Percentiles rank a stretch among this genome's conserved stretches.
Evolutionary conservation across 2,329 filamentous ascomycete genomes (phyloP).

Genomic region (Xylariaceae sp.): DNA sequence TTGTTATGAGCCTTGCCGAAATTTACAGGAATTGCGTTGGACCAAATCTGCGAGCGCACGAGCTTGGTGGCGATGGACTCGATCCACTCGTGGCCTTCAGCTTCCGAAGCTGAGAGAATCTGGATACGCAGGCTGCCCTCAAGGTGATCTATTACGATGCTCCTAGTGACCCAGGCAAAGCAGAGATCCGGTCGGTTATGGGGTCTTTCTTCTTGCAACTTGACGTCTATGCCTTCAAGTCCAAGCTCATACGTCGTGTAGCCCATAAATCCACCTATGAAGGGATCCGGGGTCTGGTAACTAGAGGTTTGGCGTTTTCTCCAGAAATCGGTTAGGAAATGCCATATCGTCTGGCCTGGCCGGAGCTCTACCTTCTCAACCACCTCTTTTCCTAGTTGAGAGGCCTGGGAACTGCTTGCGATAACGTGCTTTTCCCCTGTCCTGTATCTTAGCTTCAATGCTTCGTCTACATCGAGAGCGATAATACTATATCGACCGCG

Average conservation of each 20-base stretch:
- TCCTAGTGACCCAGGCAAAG: slow-evolving; percentile 71
- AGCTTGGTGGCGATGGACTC: slow-evolving; percentile 35
- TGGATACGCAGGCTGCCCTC: slow-evolving; percentile 62
- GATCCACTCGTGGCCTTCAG: slow-evolving; percentile 42
- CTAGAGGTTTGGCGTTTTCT: slow-evolving; percentile 27
- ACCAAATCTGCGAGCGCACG: slow-evolving; percentile 35
- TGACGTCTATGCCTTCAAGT: slow-evolving; percentile 55
- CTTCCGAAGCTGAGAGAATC: slow-evolving; percentile 48
- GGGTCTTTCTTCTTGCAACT: slow-evolving; percentile 30
- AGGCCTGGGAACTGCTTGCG: slow-evolving; percentile 23
- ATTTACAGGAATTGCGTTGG: slow-evolving; percentile 13
- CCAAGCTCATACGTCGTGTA: slow-evolving; percentile 84
- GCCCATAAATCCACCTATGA: slow-evolving; percentile 80
- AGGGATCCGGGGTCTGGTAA: slow-evolving; percentile 45
- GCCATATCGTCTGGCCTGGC: slow-evolving; percentile 43
- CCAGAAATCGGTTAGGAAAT: slow-evolving; percentile 47
- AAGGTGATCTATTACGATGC: slow-evolving; percentile 71
- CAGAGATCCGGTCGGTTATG: slow-evolving; percentile 63
- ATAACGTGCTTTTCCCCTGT: slow-evolving; percentile 44
- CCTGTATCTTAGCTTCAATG: slow-evolving; percentile 55
- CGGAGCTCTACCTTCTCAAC: slow-evolving; percentile 30
- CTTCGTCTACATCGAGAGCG: slow-evolving; percentile 57
- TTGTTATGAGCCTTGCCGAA: slow-evolving; percentile 7
- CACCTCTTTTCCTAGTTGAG: slow-evolving; percentile 17
- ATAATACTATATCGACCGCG: slow-evolving; percentile 70